Evolutionary conservation across 2,329 filamentous ascomycete species (phyloP).

Genomic region (Arthrobotrys pseudoclavata): DNA sequence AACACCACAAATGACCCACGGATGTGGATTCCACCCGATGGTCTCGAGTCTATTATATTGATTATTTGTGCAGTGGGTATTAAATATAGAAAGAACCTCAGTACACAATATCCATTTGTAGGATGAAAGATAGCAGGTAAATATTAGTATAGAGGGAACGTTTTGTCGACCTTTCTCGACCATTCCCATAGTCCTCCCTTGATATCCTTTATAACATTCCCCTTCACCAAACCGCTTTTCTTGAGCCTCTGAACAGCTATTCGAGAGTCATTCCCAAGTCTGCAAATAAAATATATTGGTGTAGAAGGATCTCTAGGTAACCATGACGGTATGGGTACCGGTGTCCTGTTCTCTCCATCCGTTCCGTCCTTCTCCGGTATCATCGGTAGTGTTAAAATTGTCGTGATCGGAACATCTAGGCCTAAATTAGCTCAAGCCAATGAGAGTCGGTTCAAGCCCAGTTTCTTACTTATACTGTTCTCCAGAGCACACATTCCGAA

Average conservation of each 20-base stretch:
- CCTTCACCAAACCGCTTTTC: conserved; percentile 68
- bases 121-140: background rate
- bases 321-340: conserved; percentile 64
- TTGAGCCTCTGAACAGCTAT: conserved; percentile 76
- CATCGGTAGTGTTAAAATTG: conserved; percentile 43
- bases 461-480: conserved; percentile 74
- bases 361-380: conserved; percentile 13
- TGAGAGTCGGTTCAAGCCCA: background rate
- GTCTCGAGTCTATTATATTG: background rate
- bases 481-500: conserved; percentile 83
- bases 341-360: conserved; percentile 3
- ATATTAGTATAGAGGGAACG: conserved; percentile 72
- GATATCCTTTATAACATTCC: conserved; percentile 78
- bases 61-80: background rate
- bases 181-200: conserved; percentile 79
- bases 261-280: conserved; percentile 84
- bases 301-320: conserved; percentile 67
- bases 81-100: background rate
- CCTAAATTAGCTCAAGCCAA: conserved; percentile 19
- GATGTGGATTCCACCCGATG: no score
- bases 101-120: background rate
- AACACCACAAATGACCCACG: conserved; percentile 14
- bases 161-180: conserved; percentile 76
- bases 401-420: conserved; percentile 54
- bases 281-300: conserved; percentile 79